These are phyloP conservation scores for Alternaria sp. DNA, from an alignment of 2,329 filamentous ascomycete genomes.

Conservation along the genomic window DNA sequence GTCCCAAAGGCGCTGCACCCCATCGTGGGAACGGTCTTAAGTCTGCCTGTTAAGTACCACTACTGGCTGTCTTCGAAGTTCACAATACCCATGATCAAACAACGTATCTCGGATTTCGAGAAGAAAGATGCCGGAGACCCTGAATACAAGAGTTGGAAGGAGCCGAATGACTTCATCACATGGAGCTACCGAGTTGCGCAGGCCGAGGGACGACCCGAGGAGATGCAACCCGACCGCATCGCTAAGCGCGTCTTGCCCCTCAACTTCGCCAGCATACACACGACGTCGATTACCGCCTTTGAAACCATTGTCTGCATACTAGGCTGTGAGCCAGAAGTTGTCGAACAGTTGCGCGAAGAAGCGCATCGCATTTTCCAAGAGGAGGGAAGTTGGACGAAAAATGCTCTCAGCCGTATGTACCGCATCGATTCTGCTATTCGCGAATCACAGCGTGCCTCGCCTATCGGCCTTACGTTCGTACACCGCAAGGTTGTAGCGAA, in stretches of 20 bases:
- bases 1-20: slow-evolving; percentile 59
- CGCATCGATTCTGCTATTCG: slow-evolving; percentile 61
- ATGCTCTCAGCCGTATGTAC: slow-evolving; percentile 52
- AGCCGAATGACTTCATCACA: slow-evolving; percentile 64
- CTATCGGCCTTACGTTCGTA: slow-evolving; percentile 56
- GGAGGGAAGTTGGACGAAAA: slow-evolving; percentile 57
- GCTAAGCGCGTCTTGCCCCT: slow-evolving; percentile 62
- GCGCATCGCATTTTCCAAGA: slow-evolving; percentile 43
- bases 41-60: slow-evolving; percentile 56
- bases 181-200: slow-evolving; percentile 63
- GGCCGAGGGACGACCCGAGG: slow-evolving; percentile 51
- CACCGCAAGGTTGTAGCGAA: slow-evolving; percentile 61
- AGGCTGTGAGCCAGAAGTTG: slow-evolving; percentile 19
- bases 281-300: slow-evolving; percentile 61
- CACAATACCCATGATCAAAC: slow-evolving; percentile 57
- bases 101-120: slow-evolving; percentile 57
- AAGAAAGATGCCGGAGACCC: slow-evolving; percentile 52
- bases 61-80: slow-evolving; percentile 54
- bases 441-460: slow-evolving; percentile 60
- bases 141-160: slow-evolving; percentile 49
- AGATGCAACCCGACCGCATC: slow-evolving; percentile 58
- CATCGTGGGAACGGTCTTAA: slow-evolving; percentile 55
- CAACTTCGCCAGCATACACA: slow-evolving; percentile 67
- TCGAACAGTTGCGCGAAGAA: slow-evolving; percentile 53
- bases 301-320: slow-evolving; percentile 43